phyloP scores from a whole-genome alignment of 495 filamentous ascomycete genomes.

The Geoglossum glabrum region DNA sequence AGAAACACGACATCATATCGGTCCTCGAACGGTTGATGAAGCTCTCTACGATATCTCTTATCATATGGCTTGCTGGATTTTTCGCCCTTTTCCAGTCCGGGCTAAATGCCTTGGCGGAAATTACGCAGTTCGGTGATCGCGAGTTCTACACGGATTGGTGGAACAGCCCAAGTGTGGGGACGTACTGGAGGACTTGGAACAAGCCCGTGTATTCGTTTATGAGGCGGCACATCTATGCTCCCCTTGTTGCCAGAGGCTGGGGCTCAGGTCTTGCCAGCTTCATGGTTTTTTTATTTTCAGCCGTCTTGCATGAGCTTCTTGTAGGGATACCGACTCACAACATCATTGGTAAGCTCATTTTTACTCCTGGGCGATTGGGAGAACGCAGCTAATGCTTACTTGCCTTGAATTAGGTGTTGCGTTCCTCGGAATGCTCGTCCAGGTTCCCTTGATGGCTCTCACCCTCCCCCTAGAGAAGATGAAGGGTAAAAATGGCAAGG shows the following conservation, averaged over 20 bases:
- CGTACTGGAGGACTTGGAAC: slow-evolving; percentile 94
- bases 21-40: slow-evolving; percentile 87
- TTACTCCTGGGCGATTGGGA: neutral
- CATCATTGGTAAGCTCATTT: slow-evolving; percentile 48
- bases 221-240: slow-evolving; percentile 77
- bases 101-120: slow-evolving; percentile 77
- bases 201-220: slow-evolving; percentile 93
- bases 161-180: slow-evolving; percentile 71
- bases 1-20: slow-evolving; percentile 53
- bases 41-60: slow-evolving; percentile 73
- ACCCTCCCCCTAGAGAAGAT: slow-evolving; percentile 63
- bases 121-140: slow-evolving; percentile 76
- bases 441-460: slow-evolving; percentile 68
- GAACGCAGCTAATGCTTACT: slow-evolving; percentile 6
- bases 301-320: slow-evolving; percentile 72
- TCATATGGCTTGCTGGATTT: slow-evolving; percentile 94
- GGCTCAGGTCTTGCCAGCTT: slow-evolving; percentile 43
- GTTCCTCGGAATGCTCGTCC: slow-evolving; percentile 81
- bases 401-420: slow-evolving; percentile 45
- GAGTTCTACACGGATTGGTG: slow-evolving; percentile 97
- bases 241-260: slow-evolving; percentile 66
- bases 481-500: slow-evolving; percentile 46
- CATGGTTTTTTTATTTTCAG: slow-evolving; percentile 69
- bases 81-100: slow-evolving; percentile 85
- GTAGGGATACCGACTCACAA: slow-evolving; percentile 95